phyloP scores from a whole-genome alignment of 2,329 filamentous ascomycete species.

The Colletotrichum liriopes region DNA sequence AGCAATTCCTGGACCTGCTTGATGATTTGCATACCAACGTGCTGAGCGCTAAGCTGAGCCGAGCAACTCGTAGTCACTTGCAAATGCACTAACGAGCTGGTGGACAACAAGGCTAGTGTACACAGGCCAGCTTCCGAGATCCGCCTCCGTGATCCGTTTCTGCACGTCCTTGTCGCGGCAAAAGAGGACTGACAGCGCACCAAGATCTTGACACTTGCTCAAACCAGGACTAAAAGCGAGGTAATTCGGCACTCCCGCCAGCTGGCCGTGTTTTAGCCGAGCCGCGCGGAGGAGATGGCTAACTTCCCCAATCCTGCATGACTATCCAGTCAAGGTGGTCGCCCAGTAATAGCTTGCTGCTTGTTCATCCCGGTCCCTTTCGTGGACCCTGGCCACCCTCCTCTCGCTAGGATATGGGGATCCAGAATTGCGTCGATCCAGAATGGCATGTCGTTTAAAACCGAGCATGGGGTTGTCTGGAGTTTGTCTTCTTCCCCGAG shows the following conservation, averaged over 20 bases:
- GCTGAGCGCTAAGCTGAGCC: slow-evolving; percentile 1
- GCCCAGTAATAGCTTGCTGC: neutral
- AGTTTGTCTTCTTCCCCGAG: slow-evolving; percentile 13
- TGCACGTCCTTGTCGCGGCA: neutral
- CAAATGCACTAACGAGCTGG: neutral
- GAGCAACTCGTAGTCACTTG: neutral
- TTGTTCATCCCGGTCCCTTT: neutral
- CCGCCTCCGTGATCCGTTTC: slow-evolving; percentile 14
- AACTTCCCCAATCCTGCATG: neutral
- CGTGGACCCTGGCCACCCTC: neutral
- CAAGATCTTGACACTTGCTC: neutral
- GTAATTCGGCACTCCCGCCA: neutral
- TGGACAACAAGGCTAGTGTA: neutral
- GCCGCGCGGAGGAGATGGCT: neutral
- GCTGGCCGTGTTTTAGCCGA: neutral
- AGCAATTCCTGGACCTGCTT: neutral
- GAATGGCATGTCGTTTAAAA: slow-evolving; percentile 7
- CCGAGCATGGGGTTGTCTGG: slow-evolving; percentile 30
- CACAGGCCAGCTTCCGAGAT: slow-evolving; percentile 1
- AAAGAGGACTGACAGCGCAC: neutral
- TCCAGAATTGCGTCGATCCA: slow-evolving; percentile 20
- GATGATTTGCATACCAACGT: slow-evolving; percentile 1
- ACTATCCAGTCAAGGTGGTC: neutral
- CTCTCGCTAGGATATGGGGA: slow-evolving; percentile 18
- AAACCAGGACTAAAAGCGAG: neutral